phyloP scores from a whole-genome alignment of 495 filamentous ascomycete genomes.

The Chaetomidium leptoderma region DNA sequence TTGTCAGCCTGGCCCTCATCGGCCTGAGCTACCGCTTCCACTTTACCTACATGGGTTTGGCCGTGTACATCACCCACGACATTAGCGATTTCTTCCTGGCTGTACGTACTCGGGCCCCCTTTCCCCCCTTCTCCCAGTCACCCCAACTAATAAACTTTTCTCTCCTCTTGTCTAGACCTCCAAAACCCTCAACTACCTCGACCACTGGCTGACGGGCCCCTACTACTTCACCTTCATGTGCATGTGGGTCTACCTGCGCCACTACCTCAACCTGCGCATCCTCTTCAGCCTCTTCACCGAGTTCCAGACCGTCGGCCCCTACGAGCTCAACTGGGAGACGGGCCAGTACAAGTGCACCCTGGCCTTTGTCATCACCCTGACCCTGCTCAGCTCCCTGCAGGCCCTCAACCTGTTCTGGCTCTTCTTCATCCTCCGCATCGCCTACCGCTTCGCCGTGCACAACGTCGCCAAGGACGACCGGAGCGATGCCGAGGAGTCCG shows the following conservation, averaged over 20 bases:
- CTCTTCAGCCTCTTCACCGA: conserved; percentile 80
- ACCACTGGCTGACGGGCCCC: conserved; percentile 67
- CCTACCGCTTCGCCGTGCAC: conserved; percentile 52
- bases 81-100: conserved; percentile 97
- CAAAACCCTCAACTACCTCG: conserved; percentile 90
- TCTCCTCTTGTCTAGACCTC: conserved; percentile 58
- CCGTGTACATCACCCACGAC: conserved; percentile 95
- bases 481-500: conserved; percentile 48
- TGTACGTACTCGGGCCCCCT: conserved; percentile 49
- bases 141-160: background rate
- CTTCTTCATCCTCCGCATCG: conserved; percentile 72
- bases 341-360: conserved; percentile 79
- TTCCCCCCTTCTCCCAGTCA: background rate
- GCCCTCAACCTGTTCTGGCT: conserved; percentile 85
- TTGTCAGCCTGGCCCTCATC: conserved; percentile 87
- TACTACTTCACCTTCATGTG: conserved; percentile 82
- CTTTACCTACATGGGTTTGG: conserved; percentile 96
- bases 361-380: conserved; percentile 67
- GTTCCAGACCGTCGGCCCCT: conserved; percentile 85
- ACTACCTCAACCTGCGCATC: conserved; percentile 86
- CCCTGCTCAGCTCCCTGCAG: conserved; percentile 68
- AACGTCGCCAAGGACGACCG: conserved; percentile 50
- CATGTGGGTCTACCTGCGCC: conserved; percentile 88
- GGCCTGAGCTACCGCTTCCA: conserved; percentile 91
- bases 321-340: conserved; percentile 78